Evolutionary conservation across 2,329 filamentous ascomycete genomes (phyloP), one percentile per base, ranked within the genome.

Genomic region (Aspergillus chevalieri): DNA sequence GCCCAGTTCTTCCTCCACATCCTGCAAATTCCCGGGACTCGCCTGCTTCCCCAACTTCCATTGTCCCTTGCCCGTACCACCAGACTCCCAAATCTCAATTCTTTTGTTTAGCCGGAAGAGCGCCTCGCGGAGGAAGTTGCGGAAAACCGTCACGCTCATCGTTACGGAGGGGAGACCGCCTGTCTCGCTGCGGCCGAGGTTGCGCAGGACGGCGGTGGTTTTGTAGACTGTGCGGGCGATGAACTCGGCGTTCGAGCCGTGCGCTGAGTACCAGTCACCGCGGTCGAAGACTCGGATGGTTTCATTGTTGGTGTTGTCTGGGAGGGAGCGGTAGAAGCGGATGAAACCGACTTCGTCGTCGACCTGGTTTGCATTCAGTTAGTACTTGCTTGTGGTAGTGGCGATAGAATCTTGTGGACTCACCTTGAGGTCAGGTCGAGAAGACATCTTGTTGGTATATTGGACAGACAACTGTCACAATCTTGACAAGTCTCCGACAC

Each of bases 301-400:
- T 34, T 71, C 69, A 57, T 66, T 61, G 36, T 83, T 79, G 38
- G 15, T 17, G 19, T 12, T 19, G 59, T 83, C 82, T 47, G 89
- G 83, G 2, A 98, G 79, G n/a, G 84, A 86, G 61, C 92, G 92
- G 78, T 94, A 98, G 74, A 90, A 95, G 60, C 86, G 89, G 74
- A 97, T 96, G 77, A 98, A 98, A 58, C 92, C 90, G 65, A 86
- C 84, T 76, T 98, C 93, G 66, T 98, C 93, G 64, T 98, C 94
- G 66, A 97, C 89, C 87, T 91, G 33, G 17, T 38, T 48, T 47
- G 38, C 26, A 30, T 30, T 30, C 3, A 26, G 26, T 53, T 24
- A 22, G 41, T 43, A 42, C 26, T 12, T 41, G 15, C 17, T 15
- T 17, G 43, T 43, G 33, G 8, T 52, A 39, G 56, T 53, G 52